A percentile compares a stretch with the other conserved stretches of the same genome.
These are phyloP conservation scores for Clausena lansium DNA, from an alignment of 345 rosid genomes.

Conservation along the genomic window DNA sequence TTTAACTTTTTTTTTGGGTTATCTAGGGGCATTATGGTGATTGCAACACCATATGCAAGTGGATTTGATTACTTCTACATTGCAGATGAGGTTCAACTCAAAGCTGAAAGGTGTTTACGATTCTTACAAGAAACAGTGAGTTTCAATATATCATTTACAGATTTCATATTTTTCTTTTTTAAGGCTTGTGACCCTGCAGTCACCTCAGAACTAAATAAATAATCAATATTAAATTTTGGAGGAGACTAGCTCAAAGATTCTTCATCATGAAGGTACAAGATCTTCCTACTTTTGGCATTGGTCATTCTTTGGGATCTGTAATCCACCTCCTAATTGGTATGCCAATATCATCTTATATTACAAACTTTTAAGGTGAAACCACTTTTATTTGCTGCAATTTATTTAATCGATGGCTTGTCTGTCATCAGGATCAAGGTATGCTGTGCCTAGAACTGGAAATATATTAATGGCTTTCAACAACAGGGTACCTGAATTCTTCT, in stretches of 20 bases:
- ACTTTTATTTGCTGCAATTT: constrained; percentile 20
- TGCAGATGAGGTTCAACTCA: constrained; percentile 96
- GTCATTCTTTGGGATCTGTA: constrained; percentile 93
- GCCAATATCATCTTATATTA: constrained; percentile 5
- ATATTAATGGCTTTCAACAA: constrained; percentile 89
- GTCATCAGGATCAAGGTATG: constrained; percentile 85
- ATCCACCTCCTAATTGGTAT: constrained; percentile 97
- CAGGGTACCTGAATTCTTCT: constrained; percentile 53
- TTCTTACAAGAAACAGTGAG: constrained; percentile 74
- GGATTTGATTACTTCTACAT: constrained; percentile 92
- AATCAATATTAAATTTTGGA: background rate
- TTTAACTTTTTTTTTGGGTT: constrained; percentile 12
- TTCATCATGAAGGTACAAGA: constrained; percentile 59
- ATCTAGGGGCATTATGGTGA: constrained; percentile 86
- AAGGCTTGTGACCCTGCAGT: background rate
- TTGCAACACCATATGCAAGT: constrained; percentile 95
- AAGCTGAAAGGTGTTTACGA: constrained; percentile 83
- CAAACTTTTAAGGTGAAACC: constrained; percentile 3
- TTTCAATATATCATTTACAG: constrained; percentile 14
- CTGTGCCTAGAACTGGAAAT: constrained; percentile 87
- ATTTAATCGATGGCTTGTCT: constrained; percentile 24
- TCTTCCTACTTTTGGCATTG: constrained; percentile 92
- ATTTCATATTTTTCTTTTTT: background rate
- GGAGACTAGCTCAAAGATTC: background rate
- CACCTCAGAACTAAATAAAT: background rate